phyloP scores from a whole-genome alignment of 495 filamentous ascomycete genomes.

The Terfezia claveryi region DNA sequence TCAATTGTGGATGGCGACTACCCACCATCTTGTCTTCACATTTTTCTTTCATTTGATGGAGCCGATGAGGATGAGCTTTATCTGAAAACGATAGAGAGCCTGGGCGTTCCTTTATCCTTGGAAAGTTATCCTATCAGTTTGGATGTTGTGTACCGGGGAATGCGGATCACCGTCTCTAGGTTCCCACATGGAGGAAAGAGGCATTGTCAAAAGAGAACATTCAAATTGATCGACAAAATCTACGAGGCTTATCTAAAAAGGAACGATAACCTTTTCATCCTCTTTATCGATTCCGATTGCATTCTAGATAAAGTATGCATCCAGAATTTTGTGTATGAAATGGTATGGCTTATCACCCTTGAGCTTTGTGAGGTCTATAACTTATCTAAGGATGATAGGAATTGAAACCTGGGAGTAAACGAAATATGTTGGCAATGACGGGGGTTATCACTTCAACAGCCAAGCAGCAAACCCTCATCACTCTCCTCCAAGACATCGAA shows the following conservation, averaged over 20 bases:
- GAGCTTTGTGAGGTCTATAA: background rate
- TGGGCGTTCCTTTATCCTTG: constrained; percentile 61
- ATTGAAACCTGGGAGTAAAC: constrained; percentile 75
- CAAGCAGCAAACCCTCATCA: constrained; percentile 69
- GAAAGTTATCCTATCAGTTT: constrained; percentile 73
- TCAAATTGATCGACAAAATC: constrained; percentile 82
- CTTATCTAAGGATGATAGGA: constrained; percentile 25
- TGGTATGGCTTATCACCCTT: constrained; percentile 27
- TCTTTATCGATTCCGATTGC: constrained; percentile 98
- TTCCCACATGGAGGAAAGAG: constrained; percentile 90
- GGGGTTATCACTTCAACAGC: constrained; percentile 94
- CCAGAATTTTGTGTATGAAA: constrained; percentile 97
- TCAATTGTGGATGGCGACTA: constrained; percentile 92
- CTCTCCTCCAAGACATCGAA: constrained; percentile 90
- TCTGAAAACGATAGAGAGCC: constrained; percentile 64
- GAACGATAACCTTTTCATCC: constrained; percentile 81
- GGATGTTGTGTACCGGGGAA: constrained; percentile 63
- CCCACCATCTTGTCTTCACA: constrained; percentile 76
- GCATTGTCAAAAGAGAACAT: constrained; percentile 82
- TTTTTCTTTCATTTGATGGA: constrained; percentile 93
- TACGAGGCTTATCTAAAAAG: constrained; percentile 73
- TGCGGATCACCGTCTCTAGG: constrained; percentile 73
- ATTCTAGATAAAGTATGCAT: constrained; percentile 82
- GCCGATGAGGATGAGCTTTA: constrained; percentile 75
- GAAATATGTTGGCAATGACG: constrained; percentile 95